A percentile compares a stretch with the other conserved stretches of the same genome.
Evolutionary conservation across 805 yeast genomes (phyloP).

Genomic region (Cyberlindnera mycetangii): DNA sequence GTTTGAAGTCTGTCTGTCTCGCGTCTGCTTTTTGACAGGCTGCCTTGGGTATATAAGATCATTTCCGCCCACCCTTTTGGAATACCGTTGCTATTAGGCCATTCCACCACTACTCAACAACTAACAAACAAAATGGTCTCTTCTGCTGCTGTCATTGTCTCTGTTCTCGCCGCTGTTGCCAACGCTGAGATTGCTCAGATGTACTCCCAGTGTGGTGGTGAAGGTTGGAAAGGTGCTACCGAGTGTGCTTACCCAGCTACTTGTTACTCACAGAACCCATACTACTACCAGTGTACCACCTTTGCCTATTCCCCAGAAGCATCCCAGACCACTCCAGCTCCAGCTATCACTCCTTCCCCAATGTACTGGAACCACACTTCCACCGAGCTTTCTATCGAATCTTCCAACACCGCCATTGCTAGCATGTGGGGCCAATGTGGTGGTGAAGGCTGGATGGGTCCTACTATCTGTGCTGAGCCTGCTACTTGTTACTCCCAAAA

Average conservation of each 20-base stretch:
- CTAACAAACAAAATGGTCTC: conserved; percentile 3
- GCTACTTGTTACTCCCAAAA: conserved; percentile 24
- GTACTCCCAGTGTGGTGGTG: conserved; percentile 12
- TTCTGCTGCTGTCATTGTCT: conserved; percentile 1
- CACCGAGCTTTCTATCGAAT: background rate
- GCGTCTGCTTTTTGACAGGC: too few relatives aligned
- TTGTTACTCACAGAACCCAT: conserved; percentile 24
- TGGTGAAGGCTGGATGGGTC: conserved; percentile 11
- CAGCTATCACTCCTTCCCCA: background rate
- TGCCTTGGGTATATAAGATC: too few relatives aligned
- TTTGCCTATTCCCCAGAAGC: background rate
- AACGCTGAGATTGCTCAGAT: conserved; percentile 2
- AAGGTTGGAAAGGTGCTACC: conserved; percentile 7
- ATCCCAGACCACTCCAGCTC: background rate
- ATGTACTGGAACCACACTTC: background rate
- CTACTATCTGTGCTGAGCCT: conserved; percentile 22
- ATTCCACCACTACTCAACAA: too few relatives aligned
- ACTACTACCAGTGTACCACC: conserved; percentile 27
- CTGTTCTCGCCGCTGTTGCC: background rate
- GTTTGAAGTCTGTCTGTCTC: too few relatives aligned
- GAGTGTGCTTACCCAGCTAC: conserved; percentile 23
- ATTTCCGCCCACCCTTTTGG: too few relatives aligned
- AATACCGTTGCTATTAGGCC: too few relatives aligned
- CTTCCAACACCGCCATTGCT: background rate
- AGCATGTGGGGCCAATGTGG: conserved; percentile 13